Conservation (phyloP, 352 stramenopile species). For the Globisporangium recalcitrans region DNA sequence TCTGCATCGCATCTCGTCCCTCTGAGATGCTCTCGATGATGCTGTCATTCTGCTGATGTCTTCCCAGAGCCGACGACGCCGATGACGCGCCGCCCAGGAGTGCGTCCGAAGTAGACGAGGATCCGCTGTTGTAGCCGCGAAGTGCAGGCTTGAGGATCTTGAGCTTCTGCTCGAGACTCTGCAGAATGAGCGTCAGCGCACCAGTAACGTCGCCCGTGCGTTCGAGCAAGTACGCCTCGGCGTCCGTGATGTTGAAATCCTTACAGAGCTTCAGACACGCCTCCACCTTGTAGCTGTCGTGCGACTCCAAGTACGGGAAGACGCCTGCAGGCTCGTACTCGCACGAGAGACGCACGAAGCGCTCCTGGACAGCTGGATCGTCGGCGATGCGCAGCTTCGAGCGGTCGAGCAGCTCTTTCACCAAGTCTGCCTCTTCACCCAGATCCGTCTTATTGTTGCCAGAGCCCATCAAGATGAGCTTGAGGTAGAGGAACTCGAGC, state of each 20-base stretch:
- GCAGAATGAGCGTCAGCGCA: constrained; percentile 89
- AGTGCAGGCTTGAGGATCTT: constrained; percentile 88
- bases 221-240: constrained; percentile 91
- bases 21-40: constrained; percentile 81
- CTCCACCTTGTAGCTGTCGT: constrained; percentile 88
- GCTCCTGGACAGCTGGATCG: constrained; percentile 76
- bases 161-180: constrained; percentile 90
- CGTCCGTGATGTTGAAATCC: constrained; percentile 80
- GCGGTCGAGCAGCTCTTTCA: constrained; percentile 76
- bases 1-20: constrained; percentile 82
- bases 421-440: constrained; percentile 66
- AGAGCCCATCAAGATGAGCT: constrained; percentile 65
- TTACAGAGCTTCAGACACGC: constrained; percentile 80
- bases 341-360: constrained; percentile 74
- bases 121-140: constrained; percentile 59
- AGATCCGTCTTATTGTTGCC: constrained; percentile 45
- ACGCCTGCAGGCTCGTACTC: constrained; percentile 74
- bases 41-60: constrained; percentile 58
- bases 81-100: constrained; percentile 24
- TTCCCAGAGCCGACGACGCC: constrained; percentile 17
- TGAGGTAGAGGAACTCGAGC: constrained; percentile 80
- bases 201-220: constrained; percentile 91
- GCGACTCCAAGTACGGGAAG: constrained; percentile 76
- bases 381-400: constrained; percentile 80
- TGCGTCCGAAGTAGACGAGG: constrained; percentile 31